phyloP scores from a whole-genome alignment of 1,139 yeast genomes.

The Pichia sp. region DNA sequence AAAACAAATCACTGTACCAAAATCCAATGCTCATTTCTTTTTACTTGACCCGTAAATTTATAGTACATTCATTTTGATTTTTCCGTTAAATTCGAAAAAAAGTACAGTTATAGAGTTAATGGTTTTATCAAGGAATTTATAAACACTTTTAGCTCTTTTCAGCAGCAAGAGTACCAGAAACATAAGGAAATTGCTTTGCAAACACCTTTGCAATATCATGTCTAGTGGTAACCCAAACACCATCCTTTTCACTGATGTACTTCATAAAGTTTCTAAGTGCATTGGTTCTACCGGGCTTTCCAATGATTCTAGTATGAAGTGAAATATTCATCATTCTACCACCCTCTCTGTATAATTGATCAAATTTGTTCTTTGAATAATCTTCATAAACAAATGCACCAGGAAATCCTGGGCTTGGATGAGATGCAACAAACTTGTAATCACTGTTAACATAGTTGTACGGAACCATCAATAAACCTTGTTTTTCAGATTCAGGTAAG shows the following conservation, averaged over 20 bases:
- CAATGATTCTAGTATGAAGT: conserved; percentile 31
- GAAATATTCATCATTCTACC: conserved; percentile 33
- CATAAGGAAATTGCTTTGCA: conserved; percentile 23
- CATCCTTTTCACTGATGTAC: conserved; percentile 28
- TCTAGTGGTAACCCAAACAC: conserved; percentile 33
- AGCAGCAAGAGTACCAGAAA: conserved; percentile 6
- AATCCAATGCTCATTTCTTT: too few species aligned
- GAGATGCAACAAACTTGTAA: conserved; percentile 19
- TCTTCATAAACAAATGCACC: conserved; percentile 22
- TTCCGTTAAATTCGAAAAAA: too few species aligned
- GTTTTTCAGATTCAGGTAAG: conserved; percentile 15
- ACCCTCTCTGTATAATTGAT: conserved; percentile 32
- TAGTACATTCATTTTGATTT: too few species aligned
- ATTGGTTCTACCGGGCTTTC: conserved; percentile 32
- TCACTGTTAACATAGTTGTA: conserved; percentile 31
- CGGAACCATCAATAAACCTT: conserved; percentile 31
- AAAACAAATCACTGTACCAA: too few species aligned
- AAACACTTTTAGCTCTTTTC: too few species aligned
- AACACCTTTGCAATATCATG: conserved; percentile 30
- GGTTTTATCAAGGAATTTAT: too few species aligned
- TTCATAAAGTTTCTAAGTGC: conserved; percentile 32
- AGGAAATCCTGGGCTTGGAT: conserved; percentile 14
- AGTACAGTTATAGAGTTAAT: too few species aligned
- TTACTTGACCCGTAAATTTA: too few species aligned
- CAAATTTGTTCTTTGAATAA: conserved; percentile 30